Base-by-base conservation (phyloP, 257 asterid species). In the Anisodus acutangulus region DNA sequence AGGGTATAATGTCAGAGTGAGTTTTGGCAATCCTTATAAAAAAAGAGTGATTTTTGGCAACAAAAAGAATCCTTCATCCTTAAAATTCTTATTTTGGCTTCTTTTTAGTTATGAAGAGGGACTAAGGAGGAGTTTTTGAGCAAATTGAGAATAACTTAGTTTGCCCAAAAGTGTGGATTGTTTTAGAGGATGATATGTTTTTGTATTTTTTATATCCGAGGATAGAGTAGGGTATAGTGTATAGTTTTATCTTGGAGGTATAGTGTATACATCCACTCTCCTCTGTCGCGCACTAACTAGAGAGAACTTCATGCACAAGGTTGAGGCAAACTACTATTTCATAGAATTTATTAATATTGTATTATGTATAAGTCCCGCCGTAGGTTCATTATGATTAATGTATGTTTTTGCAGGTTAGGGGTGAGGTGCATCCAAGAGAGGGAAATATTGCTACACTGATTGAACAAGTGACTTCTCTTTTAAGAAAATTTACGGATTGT, bases 381-480 rank as follows among this genome's bases (percentile, higher is more conserved):
- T 70, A 70, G 78, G 79, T 9, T 47, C 58, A 57, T n/a, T 69
- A 62, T 39, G 78, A 37, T 43, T 84, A 54, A 78, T 45, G 19
- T 79, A 67, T 51, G 82, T 76, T 43, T 47, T 22, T 57, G 92
- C 93, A 93, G 97, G 76, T 88, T 63, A 82, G 88, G 4, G 91
- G 91, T 11, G 80, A 83, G 83, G 54, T n/a, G 79, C 78, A 62
- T 2, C 84, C 82, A 41, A 47, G 49, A 41, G 80, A 79, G 16
- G 19, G 71, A 62, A 87, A 81, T 79, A 63, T 88, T 79, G 88
- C 81, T 26, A 26, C 84, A 43, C 51, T 93, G 59, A 49, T 83
- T 57, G 83, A 78, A 78, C 92, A 92, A 85, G 86, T 85, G 55
- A 49, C 84, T 51, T 85, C 86, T 88, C 90, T 88, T 53, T 13